Base-by-base conservation (phyloP, 2,329 filamentous ascomycete genomes). In the Dryadomyces sulphureus region DNA sequence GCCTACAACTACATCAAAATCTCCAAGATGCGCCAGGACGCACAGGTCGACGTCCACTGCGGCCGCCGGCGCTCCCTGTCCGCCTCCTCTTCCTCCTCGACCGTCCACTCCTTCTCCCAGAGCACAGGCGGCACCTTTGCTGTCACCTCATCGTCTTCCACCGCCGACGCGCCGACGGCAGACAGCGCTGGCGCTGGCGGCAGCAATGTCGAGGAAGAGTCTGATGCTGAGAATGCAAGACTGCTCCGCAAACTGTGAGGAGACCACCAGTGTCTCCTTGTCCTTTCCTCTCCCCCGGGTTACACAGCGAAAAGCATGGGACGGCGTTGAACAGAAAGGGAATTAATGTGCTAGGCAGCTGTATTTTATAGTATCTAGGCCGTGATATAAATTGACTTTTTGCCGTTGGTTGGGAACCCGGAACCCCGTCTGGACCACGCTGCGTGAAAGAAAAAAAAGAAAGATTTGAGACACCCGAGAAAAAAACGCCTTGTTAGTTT, bases 1-100 rank as follows among this genome's bases (percentile, higher is more conserved):
- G 78, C 80, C 14, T 98, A 98, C 64, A 98, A 98, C 59, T 95
- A 85, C 59, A 80, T 96, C 62, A 96, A 98, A 62, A 86, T 96
- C 52, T 72, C 69, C 42, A 86, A 84, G 63, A 95, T 98, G 92
- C 75, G 85, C 41, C 66, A 74, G 46, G 84, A 94, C 12, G 86
- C 88, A 1, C 69, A 69, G 55, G 57, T 62, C 30, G 66, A 70
- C 24, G 70, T 69, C 2, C 71, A 75, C 44, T 59, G 59, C 8
- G 62, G 58, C 25, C 65, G 60, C 48, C 60, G 62, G 56, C 43
- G 12, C 27, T 25, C n/a, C 32, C 22, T n/a, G 21, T 41, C 8
- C 5, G 17, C 11, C 25, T 21, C 36, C 7, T 16, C 30, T 12
- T 60, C 55, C 22, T 68, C 64, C 53, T 65, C 67, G 36, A 54